Conservation (phyloP, 441 rosid species). For the Syzygium malaccense region DNA sequence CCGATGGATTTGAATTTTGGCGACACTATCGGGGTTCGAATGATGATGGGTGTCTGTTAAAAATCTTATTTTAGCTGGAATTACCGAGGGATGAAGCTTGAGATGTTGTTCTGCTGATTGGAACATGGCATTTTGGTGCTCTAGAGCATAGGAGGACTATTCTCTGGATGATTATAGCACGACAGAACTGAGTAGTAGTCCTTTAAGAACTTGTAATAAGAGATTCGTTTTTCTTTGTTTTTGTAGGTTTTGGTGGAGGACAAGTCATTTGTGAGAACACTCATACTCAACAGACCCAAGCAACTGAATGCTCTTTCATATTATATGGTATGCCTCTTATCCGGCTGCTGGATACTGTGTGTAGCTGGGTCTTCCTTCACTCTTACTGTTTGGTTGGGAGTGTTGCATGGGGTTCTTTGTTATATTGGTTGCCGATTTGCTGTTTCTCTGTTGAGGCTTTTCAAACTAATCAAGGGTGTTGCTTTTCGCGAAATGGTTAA, state of each 20-base stretch:
- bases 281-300: conserved; percentile 60
- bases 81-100: background rate
- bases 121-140: background rate
- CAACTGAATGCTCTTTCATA: conserved; percentile 63
- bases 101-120: background rate
- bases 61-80: background rate
- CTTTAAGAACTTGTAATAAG: background rate
- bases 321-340: conserved; percentile 35
- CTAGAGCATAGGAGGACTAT: background rate
- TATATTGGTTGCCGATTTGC: background rate
- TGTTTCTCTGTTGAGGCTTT: background rate
- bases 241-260: conserved; percentile 55
- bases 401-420: background rate
- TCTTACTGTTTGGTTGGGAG: background rate
- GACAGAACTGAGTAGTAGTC: background rate
- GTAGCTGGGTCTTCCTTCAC: background rate
- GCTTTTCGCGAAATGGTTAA: accelerated
- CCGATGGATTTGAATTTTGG: background rate
- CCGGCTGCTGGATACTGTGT: background rate
- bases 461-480: background rate
- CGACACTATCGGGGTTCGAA: background rate
- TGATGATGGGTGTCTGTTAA: background rate
- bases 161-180: background rate
- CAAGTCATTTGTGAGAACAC: conserved; percentile 35
- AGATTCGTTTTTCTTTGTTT: background rate